phyloP scores from a whole-genome alignment of 2,329 filamentous ascomycete species.

The Orbilia ellipsospora region DNA sequence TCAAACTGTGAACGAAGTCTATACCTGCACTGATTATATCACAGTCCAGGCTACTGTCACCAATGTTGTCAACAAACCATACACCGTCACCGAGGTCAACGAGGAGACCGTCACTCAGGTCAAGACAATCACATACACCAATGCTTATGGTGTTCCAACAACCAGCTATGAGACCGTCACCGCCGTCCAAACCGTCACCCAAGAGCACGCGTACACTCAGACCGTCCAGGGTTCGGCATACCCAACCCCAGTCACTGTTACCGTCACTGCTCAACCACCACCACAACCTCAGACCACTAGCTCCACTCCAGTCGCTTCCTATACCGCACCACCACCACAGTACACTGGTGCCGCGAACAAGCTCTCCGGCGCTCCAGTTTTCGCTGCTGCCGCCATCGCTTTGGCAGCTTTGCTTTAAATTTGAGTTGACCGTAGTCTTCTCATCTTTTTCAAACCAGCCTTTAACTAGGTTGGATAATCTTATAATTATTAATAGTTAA shows the following conservation, averaged over 20 bases:
- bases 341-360: constrained; percentile 37
- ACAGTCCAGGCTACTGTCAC: constrained; percentile 26
- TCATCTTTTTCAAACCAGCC: not conserved
- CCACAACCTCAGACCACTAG: constrained; percentile 6
- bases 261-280: constrained; percentile 1
- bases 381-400: constrained; percentile 24
- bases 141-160: constrained; percentile 27
- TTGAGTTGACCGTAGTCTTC: constrained; percentile 2
- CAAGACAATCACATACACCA: constrained; percentile 34
- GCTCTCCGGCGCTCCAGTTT: constrained; percentile 33
- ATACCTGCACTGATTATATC: constrained; percentile 11
- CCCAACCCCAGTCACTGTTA: not conserved
- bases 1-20: constrained; percentile 36
- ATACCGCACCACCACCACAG: constrained; percentile 29
- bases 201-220: constrained; percentile 21
- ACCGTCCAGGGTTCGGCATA: constrained; percentile 5
- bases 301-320: constrained; percentile 13
- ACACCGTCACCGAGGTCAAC: constrained; percentile 33
- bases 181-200: constrained; percentile 33
- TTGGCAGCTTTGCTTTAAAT: constrained; percentile 25
- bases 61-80: constrained; percentile 15
- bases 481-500: constrained; percentile 32
- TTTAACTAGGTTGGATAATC: not conserved
- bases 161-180: constrained; percentile 30
- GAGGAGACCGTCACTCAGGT: constrained; percentile 23